A percentile compares a stretch with the other conserved stretches of the same genome.
Conservation (phyloP, 208 protist genomes). For the Spongospora subterranea region DNA sequence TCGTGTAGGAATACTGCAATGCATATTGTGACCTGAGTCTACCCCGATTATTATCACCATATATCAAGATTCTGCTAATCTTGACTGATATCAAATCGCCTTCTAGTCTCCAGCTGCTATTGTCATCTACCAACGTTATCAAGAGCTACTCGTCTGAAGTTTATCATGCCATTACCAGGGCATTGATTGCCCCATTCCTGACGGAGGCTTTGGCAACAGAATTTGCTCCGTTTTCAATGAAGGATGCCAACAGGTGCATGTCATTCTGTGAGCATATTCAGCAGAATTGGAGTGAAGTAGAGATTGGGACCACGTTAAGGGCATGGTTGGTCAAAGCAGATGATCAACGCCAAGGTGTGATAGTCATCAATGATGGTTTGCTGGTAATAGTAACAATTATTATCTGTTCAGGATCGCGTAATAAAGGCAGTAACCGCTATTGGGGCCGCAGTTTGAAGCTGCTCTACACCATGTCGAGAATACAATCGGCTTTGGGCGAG, state of each 20-base stretch:
- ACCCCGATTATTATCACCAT: not conserved
- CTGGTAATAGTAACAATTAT: not conserved
- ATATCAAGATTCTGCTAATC: not conserved
- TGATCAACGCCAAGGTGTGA: not conserved
- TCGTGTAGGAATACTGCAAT: not conserved
- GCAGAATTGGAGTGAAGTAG: not conserved
- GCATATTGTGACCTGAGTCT: slow-evolving; percentile 23
- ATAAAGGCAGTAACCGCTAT: not conserved
- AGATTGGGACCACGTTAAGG: not conserved
- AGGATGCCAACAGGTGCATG: not conserved
- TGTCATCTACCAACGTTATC: not conserved
- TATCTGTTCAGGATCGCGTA: not conserved
- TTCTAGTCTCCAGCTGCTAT: not conserved
- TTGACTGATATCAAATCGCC: not conserved
- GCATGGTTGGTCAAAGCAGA: not conserved
- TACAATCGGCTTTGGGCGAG: not conserved
- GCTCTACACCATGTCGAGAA: not conserved
- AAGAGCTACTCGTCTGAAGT: not conserved
- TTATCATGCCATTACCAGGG: not conserved
- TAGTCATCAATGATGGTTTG: not conserved
- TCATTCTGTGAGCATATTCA: not conserved
- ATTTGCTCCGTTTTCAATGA: slow-evolving; percentile 15
- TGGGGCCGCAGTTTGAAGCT: slow-evolving; percentile 26
- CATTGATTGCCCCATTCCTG: not conserved
- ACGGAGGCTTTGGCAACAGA: not conserved